Evolutionary conservation across 1,284 basidiomycete genomes (phyloP), one percentile per base, ranked within the genome.

Genomic region (Ustilago trichophora): DNA sequence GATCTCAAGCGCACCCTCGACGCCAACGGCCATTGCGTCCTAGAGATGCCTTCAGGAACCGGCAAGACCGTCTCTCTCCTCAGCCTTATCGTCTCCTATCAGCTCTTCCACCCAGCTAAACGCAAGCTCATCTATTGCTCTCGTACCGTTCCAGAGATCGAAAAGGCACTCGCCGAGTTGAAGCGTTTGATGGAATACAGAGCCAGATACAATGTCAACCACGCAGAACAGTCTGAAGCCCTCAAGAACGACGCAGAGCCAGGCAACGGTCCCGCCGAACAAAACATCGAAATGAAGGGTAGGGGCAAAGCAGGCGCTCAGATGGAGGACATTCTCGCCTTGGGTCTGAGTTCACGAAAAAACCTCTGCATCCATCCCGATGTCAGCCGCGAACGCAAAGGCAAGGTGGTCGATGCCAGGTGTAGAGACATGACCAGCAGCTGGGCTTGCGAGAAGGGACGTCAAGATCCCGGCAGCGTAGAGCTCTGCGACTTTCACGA

Each of bases 31-130:
- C 96, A 99, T 76, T 97, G 96, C 82, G 93, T 98, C 16, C 87
- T 99, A 26, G 96, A 99, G 84, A 98, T 98, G 96, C 96, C 96
- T 64, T 98, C 96, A 11, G 96, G 96, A 13, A 99, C 96, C 31
- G 96, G 96, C 18, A 99, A 99, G 85, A 99, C 96, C 0, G 94
- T 99, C 19, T 98, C 94, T 10, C 85, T 99, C 4, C 85, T 99
- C 25, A 95, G 92, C 13, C 85, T 99, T 57, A 99, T 99, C 83
- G 90, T 99, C 40, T 94, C 94, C 21, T 99, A 98, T 81, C 95
- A 98, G 38, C 69, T 94, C 91, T 96, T 93, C 83, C 92, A 94
- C 80, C 91, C 93, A 9, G 90, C 89, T 8, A 89, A 90, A 63
- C 87, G 96, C 66, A 98, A 98, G 82, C 88, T 99, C 71, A 90